Evolutionary conservation across 1,139 yeast species (phyloP), one percentile per base, ranked within the genome.

Genomic region (Blastobotrys elegans): DNA sequence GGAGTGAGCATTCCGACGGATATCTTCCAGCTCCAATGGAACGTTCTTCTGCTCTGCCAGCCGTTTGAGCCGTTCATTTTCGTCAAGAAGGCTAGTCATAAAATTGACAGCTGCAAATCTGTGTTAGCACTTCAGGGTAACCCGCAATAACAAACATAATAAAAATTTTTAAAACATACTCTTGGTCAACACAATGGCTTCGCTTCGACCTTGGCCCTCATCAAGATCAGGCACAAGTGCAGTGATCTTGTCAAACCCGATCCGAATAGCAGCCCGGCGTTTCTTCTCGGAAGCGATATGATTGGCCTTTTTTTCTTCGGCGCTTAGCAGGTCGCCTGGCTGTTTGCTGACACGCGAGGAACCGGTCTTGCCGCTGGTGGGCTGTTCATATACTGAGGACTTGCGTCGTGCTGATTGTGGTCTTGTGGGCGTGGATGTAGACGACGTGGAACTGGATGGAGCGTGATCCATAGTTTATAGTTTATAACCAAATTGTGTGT

Each of bases 361-460:
- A 31, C 32, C 38, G 18, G 38, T 10, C 18, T 24, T 42, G 17
- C 29, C 40, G 34, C 29, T 21, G 38, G 20, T 21, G 16, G 4
- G 85, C 7, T 5, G 11, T 32, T 5, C 10, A 8, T 5, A 6
- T 6, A 11, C 5, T 11, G 35, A 14, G 7, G 35, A 32, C 33
- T 30, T n/a, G 33, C 17, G 33, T 30, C 33, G 33, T n/a, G 17
- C n/a, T 7, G 17, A 7, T 13, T 13, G 33, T 30, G 33, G 33
- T 30, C 33, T 5, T 30, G 13, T 27, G 84, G 95, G 94, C 94
- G 80, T n/a, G n/a, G n/a, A n/a, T n/a, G n/a, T n/a, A n/a, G n/a
- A n/a, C n/a, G n/a, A n/a, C n/a, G n/a, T n/a, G n/a, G n/a, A n/a
- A n/a, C n/a, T n/a, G n/a, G n/a, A n/a, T n/a, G n/a, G n/a, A n/a